Percentiles rank a stretch among this genome's conserved stretches.
phyloP scores from a whole-genome alignment of 257 asterid species.

The Ligustrum vulgare region DNA sequence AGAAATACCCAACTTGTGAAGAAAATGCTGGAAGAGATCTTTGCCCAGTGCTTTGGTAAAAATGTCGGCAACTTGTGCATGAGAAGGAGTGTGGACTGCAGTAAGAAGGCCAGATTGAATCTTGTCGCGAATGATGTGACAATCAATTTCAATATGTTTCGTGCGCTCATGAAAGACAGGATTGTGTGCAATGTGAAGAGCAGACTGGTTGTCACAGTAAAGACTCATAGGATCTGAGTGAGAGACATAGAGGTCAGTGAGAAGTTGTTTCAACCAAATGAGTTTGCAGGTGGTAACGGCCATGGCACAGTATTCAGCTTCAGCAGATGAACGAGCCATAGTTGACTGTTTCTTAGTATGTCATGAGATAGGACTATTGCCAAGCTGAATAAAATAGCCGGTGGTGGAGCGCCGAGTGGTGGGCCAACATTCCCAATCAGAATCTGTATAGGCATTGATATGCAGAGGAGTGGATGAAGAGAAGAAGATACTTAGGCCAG shows the following conservation, averaged over 20 bases:
- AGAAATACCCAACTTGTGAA: background rate
- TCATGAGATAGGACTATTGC: background rate
- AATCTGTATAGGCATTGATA: no score
- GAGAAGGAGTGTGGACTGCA: background rate
- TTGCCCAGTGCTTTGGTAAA: background rate
- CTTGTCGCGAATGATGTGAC: background rate
- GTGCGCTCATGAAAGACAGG: background rate
- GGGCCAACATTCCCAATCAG: no score
- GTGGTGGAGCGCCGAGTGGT: no score
- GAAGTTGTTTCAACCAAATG: background rate
- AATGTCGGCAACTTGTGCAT: background rate
- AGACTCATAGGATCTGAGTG: background rate
- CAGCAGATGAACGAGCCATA: background rate
- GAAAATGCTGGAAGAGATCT: background rate
- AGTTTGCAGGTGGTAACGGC: background rate
- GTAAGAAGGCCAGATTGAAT: no score
- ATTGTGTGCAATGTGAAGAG: background rate
- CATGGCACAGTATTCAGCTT: background rate
- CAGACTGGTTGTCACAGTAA: background rate
- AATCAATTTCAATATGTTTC: background rate
- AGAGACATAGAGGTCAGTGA: background rate
- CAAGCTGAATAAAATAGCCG: no score
- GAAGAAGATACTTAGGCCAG: no score
- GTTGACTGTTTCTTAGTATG: background rate
- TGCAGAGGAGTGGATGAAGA: no score